Evolutionary conservation across 306 rosid genomes (phyloP), one percentile per base, ranked within the genome.

Genomic region (Dalbergia cochinchinensis): DNA sequence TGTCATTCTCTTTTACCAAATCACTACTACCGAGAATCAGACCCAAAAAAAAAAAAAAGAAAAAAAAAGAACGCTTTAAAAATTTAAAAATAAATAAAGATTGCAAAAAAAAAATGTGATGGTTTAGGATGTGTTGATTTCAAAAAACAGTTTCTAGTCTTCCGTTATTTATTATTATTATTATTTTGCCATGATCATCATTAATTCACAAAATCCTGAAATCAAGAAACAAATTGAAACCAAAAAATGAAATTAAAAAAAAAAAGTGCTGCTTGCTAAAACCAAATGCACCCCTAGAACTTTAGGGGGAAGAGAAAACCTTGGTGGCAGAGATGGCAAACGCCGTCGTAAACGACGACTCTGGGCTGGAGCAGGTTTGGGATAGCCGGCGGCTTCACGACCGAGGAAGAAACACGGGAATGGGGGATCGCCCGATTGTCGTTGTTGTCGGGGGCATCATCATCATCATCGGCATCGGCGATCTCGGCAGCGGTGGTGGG

Each of bases 261-360:
- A 26, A 2, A 26, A 26, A 26, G 31, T 26, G 2, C 31, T 26
- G 31, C 31, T 26, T 26, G 31, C 31, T 26, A 26, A 26, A 2
- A 26, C 31, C 31, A 26, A 26, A 26, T 26, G 31, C 3, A 26
- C 31, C 31, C 31, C 31, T 26, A 22, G 26, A 22, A 31, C 37
- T 22, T 1, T 4, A 61, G 5, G 35, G 41, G 5, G 1, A 19
- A 64, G 10, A 4, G 20, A 18, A 53, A 14, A 83, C 94, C 92
- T 20, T 87, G 83, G 77, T 91, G 94, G 82, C 91, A 91, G 74
- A 91, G 88, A 74, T 87, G 92, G 83, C 92, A 91, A 73, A 88
- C 86, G 20, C 92, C 91, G 64, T 91, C 92, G 74, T 83, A 91
- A 73, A 91, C 76, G 45, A 91, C 88, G 14, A 91, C 91, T 11